Evolutionary conservation across 78 protist species (phyloP).

Genomic region (Dictyostelium brefeldianum): DNA sequence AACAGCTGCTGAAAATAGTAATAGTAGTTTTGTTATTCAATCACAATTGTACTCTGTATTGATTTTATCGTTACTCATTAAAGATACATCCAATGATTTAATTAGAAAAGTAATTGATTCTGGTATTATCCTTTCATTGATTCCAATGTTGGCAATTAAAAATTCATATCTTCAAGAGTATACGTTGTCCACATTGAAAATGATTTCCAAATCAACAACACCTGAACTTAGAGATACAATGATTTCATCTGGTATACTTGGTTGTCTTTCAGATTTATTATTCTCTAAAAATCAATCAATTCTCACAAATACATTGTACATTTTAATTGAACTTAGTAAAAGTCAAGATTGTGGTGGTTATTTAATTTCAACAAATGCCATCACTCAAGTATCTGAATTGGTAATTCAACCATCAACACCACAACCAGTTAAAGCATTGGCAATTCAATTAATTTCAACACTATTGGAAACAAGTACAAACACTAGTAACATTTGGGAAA

Average conservation of each 20-base stretch:
- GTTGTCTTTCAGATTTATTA: not conserved
- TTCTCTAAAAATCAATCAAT: slow-evolving; percentile 48
- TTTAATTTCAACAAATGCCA: slow-evolving; percentile 48
- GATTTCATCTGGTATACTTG: slow-evolving; percentile 50
- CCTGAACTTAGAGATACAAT: slow-evolving; percentile 49
- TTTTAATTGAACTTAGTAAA: slow-evolving; percentile 45
- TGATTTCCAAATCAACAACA: slow-evolving; percentile 28
- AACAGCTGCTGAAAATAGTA: not conserved
- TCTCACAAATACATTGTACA: slow-evolving; percentile 24
- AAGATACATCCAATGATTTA: slow-evolving; percentile 31
- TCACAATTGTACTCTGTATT: slow-evolving; percentile 42
- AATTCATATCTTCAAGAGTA: slow-evolving; percentile 71
- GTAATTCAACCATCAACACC: slow-evolving; percentile 44
- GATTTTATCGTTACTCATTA: slow-evolving; percentile 37
- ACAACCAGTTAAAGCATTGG: slow-evolving; percentile 11
- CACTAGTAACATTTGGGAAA: slow-evolving; percentile 70
- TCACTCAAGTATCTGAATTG: slow-evolving; percentile 42
- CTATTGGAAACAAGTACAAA: slow-evolving; percentile 38
- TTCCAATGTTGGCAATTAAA: slow-evolving; percentile 60
- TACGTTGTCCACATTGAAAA: slow-evolving; percentile 26
- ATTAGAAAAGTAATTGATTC: slow-evolving; percentile 55
- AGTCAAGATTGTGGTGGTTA: slow-evolving; percentile 72
- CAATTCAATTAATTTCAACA: slow-evolving; percentile 62
- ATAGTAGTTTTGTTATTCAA: slow-evolving; percentile 54
- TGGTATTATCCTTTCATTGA: slow-evolving; percentile 61